phyloP scores from a whole-genome alignment of 371 early-diverging fungal genomes.

The Haplosporangium sp. region DNA sequence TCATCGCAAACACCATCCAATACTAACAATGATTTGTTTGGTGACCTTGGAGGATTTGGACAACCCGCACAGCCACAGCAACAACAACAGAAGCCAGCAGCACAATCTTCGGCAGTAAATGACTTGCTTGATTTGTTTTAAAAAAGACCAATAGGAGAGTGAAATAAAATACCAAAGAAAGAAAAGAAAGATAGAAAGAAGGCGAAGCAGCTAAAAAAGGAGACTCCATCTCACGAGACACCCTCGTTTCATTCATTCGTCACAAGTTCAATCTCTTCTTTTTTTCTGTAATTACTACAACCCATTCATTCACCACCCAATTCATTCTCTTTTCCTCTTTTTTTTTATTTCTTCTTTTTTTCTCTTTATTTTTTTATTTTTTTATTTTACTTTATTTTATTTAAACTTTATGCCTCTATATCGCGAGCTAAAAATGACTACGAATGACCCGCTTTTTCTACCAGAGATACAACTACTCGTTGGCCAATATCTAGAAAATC shows the following conservation, averaged over 20 bases:
- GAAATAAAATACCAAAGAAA: neutral
- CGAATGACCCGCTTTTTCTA: neutral
- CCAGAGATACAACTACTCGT: constrained; percentile 1
- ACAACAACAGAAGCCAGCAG: constrained; percentile 11
- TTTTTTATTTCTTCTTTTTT: too few relatives aligned
- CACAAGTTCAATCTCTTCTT: neutral
- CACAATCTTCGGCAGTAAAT: constrained; percentile 10
- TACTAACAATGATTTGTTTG: constrained; percentile 26
- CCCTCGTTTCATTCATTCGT: neutral
- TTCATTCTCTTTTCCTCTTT: neutral
- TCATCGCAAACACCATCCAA: neutral
- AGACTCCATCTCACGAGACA: too few relatives aligned
- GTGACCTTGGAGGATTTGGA: constrained; percentile 29
- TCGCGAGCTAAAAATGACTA: neutral
- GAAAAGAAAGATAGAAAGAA: neutral
- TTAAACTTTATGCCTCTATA: neutral
- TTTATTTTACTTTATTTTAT: neutral
- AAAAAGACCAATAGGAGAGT: neutral
- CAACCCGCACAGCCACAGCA: constrained; percentile 14
- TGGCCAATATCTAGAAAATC: neutral
- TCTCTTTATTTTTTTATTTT: neutral
- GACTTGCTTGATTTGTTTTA: constrained; percentile 16
- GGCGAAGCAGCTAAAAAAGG: neutral
- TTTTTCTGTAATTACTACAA: neutral
- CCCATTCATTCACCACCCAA: neutral